phyloP scores from a whole-genome alignment of 176 grass and related monocot species.

The Zea luxurians region DNA sequence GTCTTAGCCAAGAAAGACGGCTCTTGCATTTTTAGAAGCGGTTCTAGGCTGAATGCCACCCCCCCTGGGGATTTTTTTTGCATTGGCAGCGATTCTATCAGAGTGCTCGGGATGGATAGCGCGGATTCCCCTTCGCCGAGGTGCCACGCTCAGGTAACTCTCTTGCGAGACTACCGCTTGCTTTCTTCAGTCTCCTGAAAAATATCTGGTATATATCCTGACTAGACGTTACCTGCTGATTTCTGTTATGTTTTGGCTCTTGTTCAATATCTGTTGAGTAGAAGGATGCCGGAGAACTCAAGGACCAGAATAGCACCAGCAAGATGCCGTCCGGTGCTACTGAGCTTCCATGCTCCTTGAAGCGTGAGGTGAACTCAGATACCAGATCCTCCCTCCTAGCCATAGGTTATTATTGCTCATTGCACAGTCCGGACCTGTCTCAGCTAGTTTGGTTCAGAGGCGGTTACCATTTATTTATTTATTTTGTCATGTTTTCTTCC shows the following conservation, averaged over 20 bases:
- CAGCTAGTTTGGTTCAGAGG: neutral
- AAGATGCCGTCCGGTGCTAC: slow-evolving; percentile 22
- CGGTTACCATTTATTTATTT: neutral
- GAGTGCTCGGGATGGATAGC: slow-evolving; percentile 33
- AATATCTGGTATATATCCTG: neutral
- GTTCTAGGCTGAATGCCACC: too few species aligned
- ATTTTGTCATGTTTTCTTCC: neutral
- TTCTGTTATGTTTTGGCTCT: neutral
- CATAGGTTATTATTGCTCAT: neutral
- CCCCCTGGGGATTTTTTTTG: too few species aligned
- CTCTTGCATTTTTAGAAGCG: too few species aligned
- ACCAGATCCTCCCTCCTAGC: neutral
- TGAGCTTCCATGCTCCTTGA: slow-evolving; percentile 53
- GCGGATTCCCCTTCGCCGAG: slow-evolving; percentile 47
- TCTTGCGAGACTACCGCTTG: neutral
- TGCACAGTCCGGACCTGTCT: neutral
- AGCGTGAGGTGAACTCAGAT: slow-evolving; percentile 61
- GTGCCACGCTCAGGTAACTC: slow-evolving; percentile 46
- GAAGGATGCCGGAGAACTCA: slow-evolving; percentile 52
- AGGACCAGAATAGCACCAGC: slow-evolving; percentile 37
- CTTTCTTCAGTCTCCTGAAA: neutral
- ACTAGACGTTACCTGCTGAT: neutral
- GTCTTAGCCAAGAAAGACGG: too few species aligned
- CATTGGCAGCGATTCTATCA: slow-evolving; percentile 36
- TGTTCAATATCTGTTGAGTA: slow-evolving; percentile 29